Conservation (phyloP, 768 basidiomycete genomes). For the Hygrocybe coccinea region DNA sequence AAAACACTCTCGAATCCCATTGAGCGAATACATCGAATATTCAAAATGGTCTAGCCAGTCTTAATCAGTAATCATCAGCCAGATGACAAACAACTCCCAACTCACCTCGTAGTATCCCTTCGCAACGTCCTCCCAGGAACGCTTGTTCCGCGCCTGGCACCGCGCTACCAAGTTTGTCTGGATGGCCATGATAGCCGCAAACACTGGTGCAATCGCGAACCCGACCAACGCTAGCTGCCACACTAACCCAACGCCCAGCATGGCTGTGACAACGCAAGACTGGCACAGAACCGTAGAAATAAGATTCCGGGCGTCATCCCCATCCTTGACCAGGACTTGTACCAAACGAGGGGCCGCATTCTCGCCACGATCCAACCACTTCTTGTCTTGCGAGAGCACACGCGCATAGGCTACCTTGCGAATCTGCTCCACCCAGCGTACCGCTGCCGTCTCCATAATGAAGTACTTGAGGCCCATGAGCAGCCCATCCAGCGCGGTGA, state of each 20-base stretch:
- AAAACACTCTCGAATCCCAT: constrained; percentile 82
- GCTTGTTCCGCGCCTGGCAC: constrained; percentile 77
- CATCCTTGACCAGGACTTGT: constrained; percentile 80
- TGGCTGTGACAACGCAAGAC: constrained; percentile 64
- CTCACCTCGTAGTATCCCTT: constrained; percentile 80
- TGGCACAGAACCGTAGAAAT: constrained; percentile 71
- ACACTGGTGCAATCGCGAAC: constrained; percentile 80
- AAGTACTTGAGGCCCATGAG: constrained; percentile 73
- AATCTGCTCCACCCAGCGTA: constrained; percentile 68
- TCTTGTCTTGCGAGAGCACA: constrained; percentile 75
- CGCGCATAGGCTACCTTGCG: constrained; percentile 51
- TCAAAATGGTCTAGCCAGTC: constrained; percentile 56
- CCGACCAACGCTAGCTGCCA: constrained; percentile 95
- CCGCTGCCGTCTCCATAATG: constrained; percentile 69
- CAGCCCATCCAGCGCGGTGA: constrained; percentile 74
- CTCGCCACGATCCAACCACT: constrained; percentile 73
- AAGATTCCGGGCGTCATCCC: constrained; percentile 78
- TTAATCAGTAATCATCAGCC: constrained; percentile 4
- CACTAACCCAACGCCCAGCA: constrained; percentile 77
- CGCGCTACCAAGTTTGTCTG: constrained; percentile 69
- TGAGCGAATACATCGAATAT: constrained; percentile 80
- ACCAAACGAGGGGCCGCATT: constrained; percentile 59
- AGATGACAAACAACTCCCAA: constrained; percentile 12
- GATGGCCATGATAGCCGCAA: constrained; percentile 65
- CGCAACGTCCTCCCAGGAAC: constrained; percentile 79